These are phyloP conservation scores for Camelina neglecta DNA, from an alignment of 345 rosid genomes.

Conservation along the genomic window DNA sequence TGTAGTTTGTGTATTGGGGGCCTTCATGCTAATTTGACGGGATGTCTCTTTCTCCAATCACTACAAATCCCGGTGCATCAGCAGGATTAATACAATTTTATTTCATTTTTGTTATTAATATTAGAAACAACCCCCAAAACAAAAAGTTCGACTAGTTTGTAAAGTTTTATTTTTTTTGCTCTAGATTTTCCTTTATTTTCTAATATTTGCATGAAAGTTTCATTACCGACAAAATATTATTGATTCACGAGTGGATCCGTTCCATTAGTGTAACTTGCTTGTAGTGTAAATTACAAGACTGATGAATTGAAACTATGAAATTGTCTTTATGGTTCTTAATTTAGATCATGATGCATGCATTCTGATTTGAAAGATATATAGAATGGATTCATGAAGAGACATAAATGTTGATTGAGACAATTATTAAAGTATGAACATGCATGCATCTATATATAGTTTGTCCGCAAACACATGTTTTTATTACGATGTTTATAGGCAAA, in stretches of 20 bases:
- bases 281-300: neutral
- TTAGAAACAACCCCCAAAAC: neutral
- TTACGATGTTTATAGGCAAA: neutral
- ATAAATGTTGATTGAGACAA: slow-evolving; percentile 10
- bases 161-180: neutral
- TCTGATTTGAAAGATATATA: neutral
- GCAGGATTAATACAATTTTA: slow-evolving; percentile 16
- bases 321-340: neutral
- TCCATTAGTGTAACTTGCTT: neutral
- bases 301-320: neutral
- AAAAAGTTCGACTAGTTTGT: neutral
- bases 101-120: neutral
- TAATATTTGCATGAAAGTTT: too few species aligned
- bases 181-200: neutral
- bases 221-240: neutral
- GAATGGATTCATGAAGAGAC: slow-evolving; percentile 10
- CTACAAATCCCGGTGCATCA: slow-evolving; percentile 52
- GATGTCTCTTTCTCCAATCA: slow-evolving; percentile 31
- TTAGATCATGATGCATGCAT: slow-evolving; percentile 14
- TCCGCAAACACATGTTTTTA: neutral
- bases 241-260: neutral
- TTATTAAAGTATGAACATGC: slow-evolving; percentile 23
- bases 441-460: slow-evolving; percentile 8
- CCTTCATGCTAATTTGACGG: slow-evolving; percentile 36
- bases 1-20: slow-evolving; percentile 12